Evolutionary conservation across 441 rosid genomes (phyloP).

Genomic region (Aleurites moluccanus): DNA sequence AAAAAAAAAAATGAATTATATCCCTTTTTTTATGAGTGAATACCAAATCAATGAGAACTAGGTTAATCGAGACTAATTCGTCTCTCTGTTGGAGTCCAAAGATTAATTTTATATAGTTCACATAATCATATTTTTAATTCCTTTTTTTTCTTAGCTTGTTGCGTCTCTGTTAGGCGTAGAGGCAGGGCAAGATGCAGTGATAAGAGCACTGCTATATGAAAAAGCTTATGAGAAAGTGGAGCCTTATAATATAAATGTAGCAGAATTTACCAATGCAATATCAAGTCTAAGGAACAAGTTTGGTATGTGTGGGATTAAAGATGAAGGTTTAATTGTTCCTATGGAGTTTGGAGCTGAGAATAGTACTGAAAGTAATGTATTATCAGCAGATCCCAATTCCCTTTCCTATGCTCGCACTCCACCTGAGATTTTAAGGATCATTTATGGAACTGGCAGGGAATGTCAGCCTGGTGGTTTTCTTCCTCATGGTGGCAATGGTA

Average conservation of each 20-base stretch:
- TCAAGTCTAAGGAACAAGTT: constrained; percentile 42
- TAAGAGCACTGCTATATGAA: constrained; percentile 45
- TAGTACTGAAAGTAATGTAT: constrained; percentile 32
- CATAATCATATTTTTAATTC: too few species aligned
- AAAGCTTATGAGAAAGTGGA: constrained; percentile 36
- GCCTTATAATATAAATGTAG: constrained; percentile 46
- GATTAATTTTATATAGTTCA: too few species aligned
- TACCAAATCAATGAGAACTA: too few species aligned
- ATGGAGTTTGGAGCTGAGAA: constrained; percentile 41
- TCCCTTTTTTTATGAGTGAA: too few species aligned
- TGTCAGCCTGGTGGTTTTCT: constrained; percentile 42
- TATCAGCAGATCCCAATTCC: constrained; percentile 37
- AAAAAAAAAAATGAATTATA: too few species aligned
- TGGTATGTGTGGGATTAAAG: constrained; percentile 43
- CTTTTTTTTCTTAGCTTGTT: constrained; percentile 40
- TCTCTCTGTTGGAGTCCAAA: too few species aligned
- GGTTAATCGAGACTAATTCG: too few species aligned
- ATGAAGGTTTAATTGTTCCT: constrained; percentile 46
- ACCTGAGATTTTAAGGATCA: constrained; percentile 35
- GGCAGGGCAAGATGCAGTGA: constrained; percentile 62
- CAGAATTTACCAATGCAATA: constrained; percentile 32
- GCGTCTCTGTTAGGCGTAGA: constrained; percentile 57
- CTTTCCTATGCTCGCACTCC: constrained; percentile 39
- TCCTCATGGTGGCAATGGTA: constrained; percentile 45
- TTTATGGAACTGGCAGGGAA: constrained; percentile 43